Base-by-base conservation (phyloP, 176 grass and related monocot species). In the Zoysia japonica region DNA sequence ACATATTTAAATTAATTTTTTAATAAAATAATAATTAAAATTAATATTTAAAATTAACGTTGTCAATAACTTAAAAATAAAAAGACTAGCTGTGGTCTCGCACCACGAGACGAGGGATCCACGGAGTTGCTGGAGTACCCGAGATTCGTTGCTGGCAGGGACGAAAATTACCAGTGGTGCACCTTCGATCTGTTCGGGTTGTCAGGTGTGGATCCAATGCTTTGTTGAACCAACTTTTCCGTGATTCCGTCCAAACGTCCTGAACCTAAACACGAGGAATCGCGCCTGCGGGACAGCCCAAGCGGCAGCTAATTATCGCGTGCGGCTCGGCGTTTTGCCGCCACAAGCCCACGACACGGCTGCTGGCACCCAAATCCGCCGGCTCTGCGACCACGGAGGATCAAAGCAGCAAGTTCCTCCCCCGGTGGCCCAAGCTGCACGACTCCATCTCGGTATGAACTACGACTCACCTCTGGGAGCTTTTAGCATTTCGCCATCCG, bases 191-290 rank as follows among this genome's bases (percentile, higher is more conserved):
- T 9, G 66, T 19, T n/a, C 3, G n/a, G 67, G 28, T 15, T 2
- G 43, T 63, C 74, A 62, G 74, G 9, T 37, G 11, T 47, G 74
- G 74, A 48, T 76, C 74, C 56, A 37, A 3, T 5, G n/a, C 16
- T 49, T 28, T n/a, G 7, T 28, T 45, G 54, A 2, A 56, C 5
- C 54, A 7, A n/a, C 16, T 6, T 6, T 35, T 36, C 59, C 19
- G 59, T 61, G 9, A 6, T 35, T 36, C 59, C 19, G 59, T 61
- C 19, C 16, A 61, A 61, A 61, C 59, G 36, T 61, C 59, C 8
- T 3, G 5, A 36, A 2, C 47, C 7, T 9, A 10, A 49, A 8
- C 20, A 37, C 16, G 55, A 59, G 55, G 55, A 59, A 4, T 16
- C 4, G 11, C 15, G 13, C 52, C 52, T 8, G 52, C 13, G 52